Percentiles rank a stretch among this genome's conserved stretches.
phyloP scores from a whole-genome alignment of 257 asterid species.

The Jasminum sambac region DNA sequence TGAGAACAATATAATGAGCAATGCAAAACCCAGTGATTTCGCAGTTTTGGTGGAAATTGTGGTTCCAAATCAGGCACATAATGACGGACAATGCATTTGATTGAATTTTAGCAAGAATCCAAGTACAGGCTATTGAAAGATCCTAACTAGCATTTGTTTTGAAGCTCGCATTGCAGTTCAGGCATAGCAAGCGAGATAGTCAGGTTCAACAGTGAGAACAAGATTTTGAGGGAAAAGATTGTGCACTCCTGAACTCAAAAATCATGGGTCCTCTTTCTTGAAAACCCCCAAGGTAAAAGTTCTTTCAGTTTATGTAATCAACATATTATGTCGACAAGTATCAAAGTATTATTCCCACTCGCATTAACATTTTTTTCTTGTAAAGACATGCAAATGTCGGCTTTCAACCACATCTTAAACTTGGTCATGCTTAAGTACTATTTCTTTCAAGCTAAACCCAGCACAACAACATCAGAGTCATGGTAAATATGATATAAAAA shows the following conservation, averaged over 20 bases:
- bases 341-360: neutral
- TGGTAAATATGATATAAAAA: neutral
- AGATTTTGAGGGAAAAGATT: neutral
- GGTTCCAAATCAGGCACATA: neutral
- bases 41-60: neutral
- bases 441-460: neutral
- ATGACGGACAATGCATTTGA: neutral
- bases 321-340: neutral
- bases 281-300: neutral
- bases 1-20: neutral
- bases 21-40: neutral
- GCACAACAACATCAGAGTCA: neutral
- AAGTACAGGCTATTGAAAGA: neutral
- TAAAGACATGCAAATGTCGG: neutral
- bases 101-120: neutral
- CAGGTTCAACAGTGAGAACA: neutral
- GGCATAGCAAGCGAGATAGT: neutral
- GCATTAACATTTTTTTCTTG: neutral
- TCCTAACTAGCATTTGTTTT: neutral
- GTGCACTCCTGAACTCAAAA: neutral
- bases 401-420: neutral
- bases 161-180: neutral
- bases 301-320: neutral
- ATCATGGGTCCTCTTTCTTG: neutral
- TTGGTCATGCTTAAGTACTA: neutral